Evolutionary conservation across 345 rosid species (phyloP).

Genomic region (Conringia planisiliqua): DNA sequence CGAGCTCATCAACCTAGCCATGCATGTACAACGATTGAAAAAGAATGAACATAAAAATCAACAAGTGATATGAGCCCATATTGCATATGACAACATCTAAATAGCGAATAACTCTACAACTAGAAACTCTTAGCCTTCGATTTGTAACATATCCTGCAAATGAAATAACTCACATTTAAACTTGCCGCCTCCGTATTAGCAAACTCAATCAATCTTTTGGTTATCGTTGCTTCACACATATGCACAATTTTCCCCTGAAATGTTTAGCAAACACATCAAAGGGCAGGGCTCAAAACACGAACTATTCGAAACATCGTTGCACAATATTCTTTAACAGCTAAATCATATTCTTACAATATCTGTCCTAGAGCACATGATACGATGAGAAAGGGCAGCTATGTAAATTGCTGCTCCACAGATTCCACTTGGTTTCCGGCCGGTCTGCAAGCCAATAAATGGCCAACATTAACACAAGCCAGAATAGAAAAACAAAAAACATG

Average conservation of each 20-base stretch:
- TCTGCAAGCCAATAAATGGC: conserved; percentile 42
- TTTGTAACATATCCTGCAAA: not conserved
- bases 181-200: conserved; percentile 76
- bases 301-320: not conserved
- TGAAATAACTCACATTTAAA: conserved; percentile 59
- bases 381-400: conserved; percentile 77
- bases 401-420: conserved; percentile 94
- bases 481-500: not conserved
- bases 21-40: not conserved
- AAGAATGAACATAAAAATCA: not conserved
- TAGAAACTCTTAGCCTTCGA: not conserved
- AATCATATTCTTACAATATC: conserved; percentile 62
- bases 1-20: conserved; percentile 64
- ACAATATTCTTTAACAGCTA: not conserved
- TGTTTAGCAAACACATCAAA: conserved; percentile 10
- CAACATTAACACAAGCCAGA: conserved; percentile 5
- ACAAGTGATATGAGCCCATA: not conserved
- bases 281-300: not conserved
- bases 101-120: conserved; percentile 3
- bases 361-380: conserved; percentile 56
- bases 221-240: conserved; percentile 84
- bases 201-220: conserved; percentile 81
- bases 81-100: not conserved
- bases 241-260: conserved; percentile 71
- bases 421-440: conserved; percentile 94